phyloP scores from a whole-genome alignment of 2,329 filamentous ascomycete species.

The Bipolaris bicolor region DNA sequence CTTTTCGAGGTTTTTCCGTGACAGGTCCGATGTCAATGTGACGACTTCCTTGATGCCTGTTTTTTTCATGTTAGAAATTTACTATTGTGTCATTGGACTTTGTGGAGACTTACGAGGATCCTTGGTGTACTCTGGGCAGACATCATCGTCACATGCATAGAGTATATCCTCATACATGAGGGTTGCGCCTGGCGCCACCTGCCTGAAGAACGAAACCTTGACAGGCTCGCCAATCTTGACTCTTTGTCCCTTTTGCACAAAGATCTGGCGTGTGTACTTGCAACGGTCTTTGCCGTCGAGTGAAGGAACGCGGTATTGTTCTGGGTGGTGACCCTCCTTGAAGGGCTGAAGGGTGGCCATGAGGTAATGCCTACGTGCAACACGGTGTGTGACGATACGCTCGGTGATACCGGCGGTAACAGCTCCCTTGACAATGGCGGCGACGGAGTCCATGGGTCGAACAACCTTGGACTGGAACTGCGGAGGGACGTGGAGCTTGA shows the following conservation, averaged over 20 bases:
- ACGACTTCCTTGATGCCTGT: constrained; percentile 98
- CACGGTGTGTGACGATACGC: constrained; percentile 93
- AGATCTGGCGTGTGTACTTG: constrained; percentile 98
- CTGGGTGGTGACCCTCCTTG: constrained; percentile 97
- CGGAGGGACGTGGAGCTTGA: constrained; percentile 96
- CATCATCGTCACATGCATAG: constrained; percentile 96
- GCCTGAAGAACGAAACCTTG: constrained; percentile 98
- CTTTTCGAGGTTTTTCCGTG: constrained; percentile 97
- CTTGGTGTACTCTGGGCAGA: constrained; percentile 98
- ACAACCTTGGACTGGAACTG: constrained; percentile 99
- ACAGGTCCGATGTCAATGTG: constrained; percentile 94
- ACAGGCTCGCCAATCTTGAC: constrained; percentile 99
- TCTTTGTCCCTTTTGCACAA: constrained; percentile 97
- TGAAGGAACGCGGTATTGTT: constrained; percentile 95
- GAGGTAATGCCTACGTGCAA: constrained; percentile 95
- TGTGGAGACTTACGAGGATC: constrained; percentile 82
- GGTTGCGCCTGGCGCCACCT: constrained; percentile 94
- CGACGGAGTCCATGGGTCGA: constrained; percentile 97
- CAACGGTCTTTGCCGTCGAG: constrained; percentile 96
- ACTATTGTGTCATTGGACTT: not conserved
- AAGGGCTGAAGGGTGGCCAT: constrained; percentile 99
- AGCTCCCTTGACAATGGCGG: constrained; percentile 97
- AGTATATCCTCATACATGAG: constrained; percentile 99
- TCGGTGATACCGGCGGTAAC: constrained; percentile 98
- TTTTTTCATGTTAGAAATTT: not conserved